Conservation (phyloP, 257 asterid species). For the Paulownia fortunei region DNA sequence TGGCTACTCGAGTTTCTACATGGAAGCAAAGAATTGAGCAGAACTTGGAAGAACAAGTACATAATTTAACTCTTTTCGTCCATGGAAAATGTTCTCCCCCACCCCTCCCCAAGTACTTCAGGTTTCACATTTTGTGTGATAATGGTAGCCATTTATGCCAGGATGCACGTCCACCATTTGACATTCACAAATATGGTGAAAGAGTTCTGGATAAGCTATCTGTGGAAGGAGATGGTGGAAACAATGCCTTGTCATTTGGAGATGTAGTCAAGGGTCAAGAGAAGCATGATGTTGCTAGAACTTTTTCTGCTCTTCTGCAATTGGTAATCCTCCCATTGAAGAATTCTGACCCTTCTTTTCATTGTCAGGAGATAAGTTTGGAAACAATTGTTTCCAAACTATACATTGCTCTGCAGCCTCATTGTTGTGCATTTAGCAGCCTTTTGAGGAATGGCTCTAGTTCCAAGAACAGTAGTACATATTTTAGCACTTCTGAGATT, state of each 20-base stretch:
- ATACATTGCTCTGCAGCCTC: background rate
- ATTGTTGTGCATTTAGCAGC: background rate
- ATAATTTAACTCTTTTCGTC: slow-evolving; percentile 22
- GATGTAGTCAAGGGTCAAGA: slow-evolving; percentile 80
- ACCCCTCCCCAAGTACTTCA: background rate
- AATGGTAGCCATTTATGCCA: slow-evolving; percentile 41
- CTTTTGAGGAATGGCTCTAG: background rate
- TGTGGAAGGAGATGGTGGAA: slow-evolving; percentile 41
- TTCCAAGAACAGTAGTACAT: background rate
- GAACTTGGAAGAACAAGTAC: slow-evolving; percentile 83
- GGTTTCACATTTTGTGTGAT: slow-evolving; percentile 17
- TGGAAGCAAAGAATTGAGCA: slow-evolving; percentile 96
- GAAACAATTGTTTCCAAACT: background rate
- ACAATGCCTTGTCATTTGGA: slow-evolving; percentile 55
- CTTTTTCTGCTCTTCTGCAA: slow-evolving; percentile 97
- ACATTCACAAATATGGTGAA: slow-evolving; percentile 87
- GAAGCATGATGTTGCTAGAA: slow-evolving; percentile 92
- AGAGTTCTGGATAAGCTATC: slow-evolving; percentile 69
- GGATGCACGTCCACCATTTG: slow-evolving; percentile 91
- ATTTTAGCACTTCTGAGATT: background rate
- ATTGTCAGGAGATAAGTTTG: background rate
- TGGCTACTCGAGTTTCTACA: slow-evolving; percentile 84
- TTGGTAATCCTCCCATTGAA: slow-evolving; percentile 52
- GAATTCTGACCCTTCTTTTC: background rate
- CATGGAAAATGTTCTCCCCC: slow-evolving; percentile 8